Conservation (phyloP, 805 yeast species). For the Nakazawaea ernobii region DNA sequence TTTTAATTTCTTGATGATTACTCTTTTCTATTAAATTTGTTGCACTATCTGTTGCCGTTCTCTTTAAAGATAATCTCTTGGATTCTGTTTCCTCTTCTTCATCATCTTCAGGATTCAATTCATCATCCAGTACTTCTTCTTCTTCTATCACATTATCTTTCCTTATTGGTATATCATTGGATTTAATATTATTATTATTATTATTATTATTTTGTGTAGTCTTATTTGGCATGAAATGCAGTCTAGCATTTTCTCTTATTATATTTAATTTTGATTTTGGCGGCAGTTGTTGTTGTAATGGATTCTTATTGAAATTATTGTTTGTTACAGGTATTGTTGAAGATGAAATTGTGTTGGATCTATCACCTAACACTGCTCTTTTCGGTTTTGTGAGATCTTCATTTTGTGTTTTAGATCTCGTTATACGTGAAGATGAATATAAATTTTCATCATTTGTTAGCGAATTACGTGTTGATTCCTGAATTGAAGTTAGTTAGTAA, state of each 20-base stretch:
- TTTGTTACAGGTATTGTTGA: background rate
- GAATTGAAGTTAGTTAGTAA: background rate
- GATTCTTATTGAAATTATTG: background rate
- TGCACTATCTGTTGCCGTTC: conserved; percentile 52
- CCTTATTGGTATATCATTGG: conserved; percentile 4
- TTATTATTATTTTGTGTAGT: no score
- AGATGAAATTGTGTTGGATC: conserved; percentile 7
- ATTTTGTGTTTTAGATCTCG: conserved; percentile 8
- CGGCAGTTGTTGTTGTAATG: background rate
- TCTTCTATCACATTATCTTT: background rate
- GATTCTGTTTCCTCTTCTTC: conserved; percentile 1
- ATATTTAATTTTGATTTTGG: conserved; percentile 4
- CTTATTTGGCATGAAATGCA: conserved; percentile 3
- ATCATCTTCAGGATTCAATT: background rate
- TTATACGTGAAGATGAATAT: conserved; percentile 9
- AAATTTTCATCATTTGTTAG: conserved; percentile 8
- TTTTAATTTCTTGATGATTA: conserved; percentile 23
- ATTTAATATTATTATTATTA: no score
- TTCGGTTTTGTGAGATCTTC: conserved; percentile 7
- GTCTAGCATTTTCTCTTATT: conserved; percentile 4
- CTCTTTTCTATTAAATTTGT: conserved; percentile 28
- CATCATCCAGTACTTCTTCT: background rate
- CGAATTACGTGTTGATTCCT: conserved; percentile 11
- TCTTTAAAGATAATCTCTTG: conserved; percentile 30
- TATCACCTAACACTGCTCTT: conserved; percentile 10